Evolutionary conservation across 2,329 filamentous ascomycete species (phyloP).

Genomic region (Amauroascus niger): DNA sequence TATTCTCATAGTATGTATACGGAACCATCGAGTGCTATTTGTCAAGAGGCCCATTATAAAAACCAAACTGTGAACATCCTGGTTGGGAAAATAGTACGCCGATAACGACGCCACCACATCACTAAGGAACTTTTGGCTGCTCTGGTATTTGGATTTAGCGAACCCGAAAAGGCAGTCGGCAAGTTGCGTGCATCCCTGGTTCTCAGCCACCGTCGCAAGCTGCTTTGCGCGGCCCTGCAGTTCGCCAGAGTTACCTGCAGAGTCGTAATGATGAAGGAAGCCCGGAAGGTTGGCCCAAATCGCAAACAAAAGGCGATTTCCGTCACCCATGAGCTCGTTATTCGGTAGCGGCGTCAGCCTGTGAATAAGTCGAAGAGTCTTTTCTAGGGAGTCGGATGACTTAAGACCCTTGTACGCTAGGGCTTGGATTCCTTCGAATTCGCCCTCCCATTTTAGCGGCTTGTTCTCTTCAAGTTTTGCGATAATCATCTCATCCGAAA

Average conservation of each 20-base stretch:
- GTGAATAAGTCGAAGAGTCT: slow-evolving; percentile 67
- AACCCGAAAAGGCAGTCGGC: slow-evolving; percentile 61
- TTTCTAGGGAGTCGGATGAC: slow-evolving; percentile 71
- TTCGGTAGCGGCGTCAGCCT: slow-evolving; percentile 68
- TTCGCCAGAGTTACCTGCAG: slow-evolving; percentile 44
- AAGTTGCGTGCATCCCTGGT: slow-evolving; percentile 58
- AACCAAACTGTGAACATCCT: slow-evolving; percentile 75
- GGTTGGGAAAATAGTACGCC: slow-evolving; percentile 66
- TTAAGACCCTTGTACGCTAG: slow-evolving; percentile 85
- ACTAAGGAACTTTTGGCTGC: slow-evolving; percentile 63
- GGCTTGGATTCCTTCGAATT: slow-evolving; percentile 75
- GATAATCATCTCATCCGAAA: slow-evolving; percentile 60
- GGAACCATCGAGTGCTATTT: slow-evolving; percentile 81
- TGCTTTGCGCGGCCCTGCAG: slow-evolving; percentile 56
- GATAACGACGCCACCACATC: slow-evolving; percentile 65
- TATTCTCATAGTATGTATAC: slow-evolving; percentile 84
- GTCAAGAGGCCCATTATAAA: slow-evolving; percentile 87
- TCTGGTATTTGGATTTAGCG: slow-evolving; percentile 55
- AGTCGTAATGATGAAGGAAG: slow-evolving; percentile 70
- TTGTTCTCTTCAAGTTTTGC: slow-evolving; percentile 64
- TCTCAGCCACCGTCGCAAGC: slow-evolving; percentile 62
- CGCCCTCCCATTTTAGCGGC: slow-evolving; percentile 78
- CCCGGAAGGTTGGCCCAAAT: slow-evolving; percentile 86
- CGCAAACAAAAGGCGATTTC: slow-evolving; percentile 71
- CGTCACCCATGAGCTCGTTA: slow-evolving; percentile 70